These are phyloP conservation scores for Dactylellina leptospora DNA, from an alignment of 2,329 filamentous ascomycete genomes.

Conservation along the genomic window DNA sequence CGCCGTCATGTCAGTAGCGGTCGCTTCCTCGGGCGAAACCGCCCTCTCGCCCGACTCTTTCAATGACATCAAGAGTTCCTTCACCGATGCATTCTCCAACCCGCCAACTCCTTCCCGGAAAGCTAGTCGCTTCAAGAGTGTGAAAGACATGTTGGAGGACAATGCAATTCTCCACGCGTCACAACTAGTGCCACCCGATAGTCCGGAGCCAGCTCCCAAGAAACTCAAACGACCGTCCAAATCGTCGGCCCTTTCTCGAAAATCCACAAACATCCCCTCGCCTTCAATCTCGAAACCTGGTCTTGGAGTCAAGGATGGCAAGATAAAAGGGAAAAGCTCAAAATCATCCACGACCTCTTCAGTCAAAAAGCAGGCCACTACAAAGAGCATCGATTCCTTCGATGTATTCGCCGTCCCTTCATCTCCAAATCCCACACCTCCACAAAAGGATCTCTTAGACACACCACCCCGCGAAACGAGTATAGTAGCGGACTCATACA, in stretches of 20 bases:
- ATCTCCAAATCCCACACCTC: conserved; percentile 13
- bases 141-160: conserved; percentile 34
- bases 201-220: background rate
- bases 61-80: background rate
- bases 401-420: conserved; percentile 40
- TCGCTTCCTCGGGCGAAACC: background rate
- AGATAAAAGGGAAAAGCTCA: conserved; percentile 23
- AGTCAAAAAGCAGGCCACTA: background rate
- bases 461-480: conserved; percentile 34
- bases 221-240: conserved; percentile 39
- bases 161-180: background rate
- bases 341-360: conserved; percentile 10
- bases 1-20: background rate
- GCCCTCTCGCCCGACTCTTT: background rate
- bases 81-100: background rate
- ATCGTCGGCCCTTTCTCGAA: conserved; percentile 18
- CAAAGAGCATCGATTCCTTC: conserved; percentile 14
- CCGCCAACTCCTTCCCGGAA: conserved; percentile 27
- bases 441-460: conserved; percentile 8
- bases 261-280: conserved; percentile 21
- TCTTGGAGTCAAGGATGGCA: conserved; percentile 26
- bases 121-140: conserved; percentile 30
- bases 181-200: background rate
- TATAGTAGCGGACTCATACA: conserved; percentile 8
- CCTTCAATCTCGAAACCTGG: conserved; percentile 8